phyloP scores from a whole-genome alignment of 768 basidiomycete species.

The Leccinum disarticulatum region DNA sequence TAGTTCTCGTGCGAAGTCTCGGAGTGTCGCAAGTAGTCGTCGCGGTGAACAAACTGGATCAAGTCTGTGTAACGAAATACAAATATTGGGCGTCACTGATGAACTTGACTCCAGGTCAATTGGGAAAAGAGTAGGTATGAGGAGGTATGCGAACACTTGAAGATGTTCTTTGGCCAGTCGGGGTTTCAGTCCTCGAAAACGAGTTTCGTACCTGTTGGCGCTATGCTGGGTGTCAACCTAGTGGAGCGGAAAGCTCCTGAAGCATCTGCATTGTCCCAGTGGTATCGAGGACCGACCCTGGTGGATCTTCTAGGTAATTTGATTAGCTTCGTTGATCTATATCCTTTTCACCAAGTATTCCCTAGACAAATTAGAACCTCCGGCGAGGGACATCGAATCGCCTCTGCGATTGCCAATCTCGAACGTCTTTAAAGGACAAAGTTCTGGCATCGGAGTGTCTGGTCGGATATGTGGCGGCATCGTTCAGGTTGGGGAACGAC shows the following conservation, averaged over 20 bases:
- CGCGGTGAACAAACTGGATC: slow-evolving; percentile 94
- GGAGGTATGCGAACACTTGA: slow-evolving; percentile 72
- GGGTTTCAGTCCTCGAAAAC: slow-evolving; percentile 83
- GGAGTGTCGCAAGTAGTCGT: slow-evolving; percentile 91
- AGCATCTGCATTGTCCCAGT: slow-evolving; percentile 49
- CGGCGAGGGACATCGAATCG: slow-evolving; percentile 68
- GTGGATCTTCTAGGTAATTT: slow-evolving; percentile 74
- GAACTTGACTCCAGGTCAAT: slow-evolving; percentile 57
- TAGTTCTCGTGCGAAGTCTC: slow-evolving; percentile 86
- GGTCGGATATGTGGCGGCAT: slow-evolving; percentile 87
- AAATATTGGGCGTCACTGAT: background rate
- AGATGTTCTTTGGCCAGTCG: slow-evolving; percentile 81
- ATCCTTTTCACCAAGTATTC: slow-evolving; percentile 1
- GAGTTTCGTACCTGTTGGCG: slow-evolving; percentile 84
- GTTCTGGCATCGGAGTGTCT: slow-evolving; percentile 72
- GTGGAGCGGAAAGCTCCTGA: slow-evolving; percentile 48
- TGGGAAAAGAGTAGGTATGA: slow-evolving; percentile 86
- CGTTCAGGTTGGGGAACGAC: slow-evolving; percentile 86
- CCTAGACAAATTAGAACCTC: slow-evolving; percentile 79
- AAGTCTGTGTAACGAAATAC: slow-evolving; percentile 36
- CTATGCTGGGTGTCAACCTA: slow-evolving; percentile 88
- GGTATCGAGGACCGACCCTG: slow-evolving; percentile 88
- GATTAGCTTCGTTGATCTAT: background rate
- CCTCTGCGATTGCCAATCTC: slow-evolving; percentile 88
- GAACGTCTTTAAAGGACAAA: slow-evolving; percentile 92